Evolutionary conservation across 441 rosid genomes (phyloP), one percentile per base, ranked within the genome.

Genomic region (Croton setiger): DNA sequence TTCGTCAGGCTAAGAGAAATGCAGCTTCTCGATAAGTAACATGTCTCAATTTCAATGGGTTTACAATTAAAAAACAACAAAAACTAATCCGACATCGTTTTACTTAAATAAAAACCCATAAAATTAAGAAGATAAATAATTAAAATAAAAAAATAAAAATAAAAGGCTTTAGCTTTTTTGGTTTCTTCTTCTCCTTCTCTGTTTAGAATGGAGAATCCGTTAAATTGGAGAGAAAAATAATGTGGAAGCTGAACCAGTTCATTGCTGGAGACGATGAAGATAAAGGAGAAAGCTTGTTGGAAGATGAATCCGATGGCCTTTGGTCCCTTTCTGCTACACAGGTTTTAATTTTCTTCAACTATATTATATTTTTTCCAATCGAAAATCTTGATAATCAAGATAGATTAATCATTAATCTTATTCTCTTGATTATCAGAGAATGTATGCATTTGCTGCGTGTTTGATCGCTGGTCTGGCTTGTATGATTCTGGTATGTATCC

Each of bases 391-490:
- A 58, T 27, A 27, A 27, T 2, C 33, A 31, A 54, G 0, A 52
- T 9, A 31, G 44, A 39, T 63, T 27, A 35, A 47, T 35, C 27
- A 27, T 55, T 33, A 51, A 7, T n/a, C 18, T 6, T 57, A 56
- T 69, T 66, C 59, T 54, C 74, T 63, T 60, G 63, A 43, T 20
- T 2, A 57, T 72, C 85, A 89, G 96, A 88, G 92, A 77, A 74
- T 88, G 85, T 88, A 82, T 76, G 90, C 78, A 49, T 92, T 86
- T 72, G 87, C 85, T 0, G 91, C 85, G 4, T 88, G 88, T 69
- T 76, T 84, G 72, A 79, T 79, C 35, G 83, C 79, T 67, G 98
- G 95, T 55, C 75, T 92, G 35, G 80, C 78, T 41, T 84, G 81
- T 64, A 88, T 86, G 95, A 80, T 88, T 73, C 83, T 92, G 94